Conservation (phyloP, 163 green algal genomes). For the Prototheca cutis region DNA sequence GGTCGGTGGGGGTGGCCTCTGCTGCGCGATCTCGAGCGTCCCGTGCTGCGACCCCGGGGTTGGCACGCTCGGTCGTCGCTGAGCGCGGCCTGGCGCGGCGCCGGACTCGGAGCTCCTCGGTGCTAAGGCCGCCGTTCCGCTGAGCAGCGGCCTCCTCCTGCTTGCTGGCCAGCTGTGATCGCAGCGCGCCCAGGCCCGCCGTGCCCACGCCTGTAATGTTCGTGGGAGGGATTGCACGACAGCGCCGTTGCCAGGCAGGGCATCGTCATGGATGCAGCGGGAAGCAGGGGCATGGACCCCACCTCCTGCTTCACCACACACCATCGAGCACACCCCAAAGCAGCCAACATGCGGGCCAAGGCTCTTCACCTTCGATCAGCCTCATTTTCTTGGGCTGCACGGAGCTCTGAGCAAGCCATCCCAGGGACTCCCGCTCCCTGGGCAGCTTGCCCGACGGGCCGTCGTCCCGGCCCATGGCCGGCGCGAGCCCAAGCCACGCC, state of each 20-base stretch:
- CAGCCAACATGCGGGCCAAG: too few relatives aligned
- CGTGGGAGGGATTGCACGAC: background rate
- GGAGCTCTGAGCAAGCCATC: slow-evolving; percentile 15
- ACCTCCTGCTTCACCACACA: too few relatives aligned
- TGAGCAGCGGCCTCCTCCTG: slow-evolving; percentile 15
- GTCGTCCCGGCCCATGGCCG: too few relatives aligned
- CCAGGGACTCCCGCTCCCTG: slow-evolving; percentile 16
- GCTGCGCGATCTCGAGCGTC: slow-evolving; percentile 16
- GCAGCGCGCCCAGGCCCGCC: slow-evolving; percentile 9
- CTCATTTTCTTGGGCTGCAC: slow-evolving; percentile 14
- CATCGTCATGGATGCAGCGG: background rate
- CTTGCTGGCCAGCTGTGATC: slow-evolving; percentile 13
- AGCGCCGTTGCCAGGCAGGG: background rate
- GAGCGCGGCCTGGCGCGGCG: background rate
- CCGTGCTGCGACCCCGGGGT: slow-evolving; percentile 13
- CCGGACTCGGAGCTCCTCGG: slow-evolving; percentile 12
- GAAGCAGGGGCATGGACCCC: background rate
- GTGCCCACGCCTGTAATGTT: slow-evolving; percentile 16
- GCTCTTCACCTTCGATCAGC: slow-evolving; percentile 20
- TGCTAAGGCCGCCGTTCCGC: slow-evolving; percentile 8
- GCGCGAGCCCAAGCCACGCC: too few relatives aligned
- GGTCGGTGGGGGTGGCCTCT: slow-evolving; percentile 18
- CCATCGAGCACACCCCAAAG: background rate
- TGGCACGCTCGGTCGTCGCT: slow-evolving; percentile 10
- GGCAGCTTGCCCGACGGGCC: too few relatives aligned